Conservation (phyloP, 345 rosid genomes). For the Physaria fendleri region DNA sequence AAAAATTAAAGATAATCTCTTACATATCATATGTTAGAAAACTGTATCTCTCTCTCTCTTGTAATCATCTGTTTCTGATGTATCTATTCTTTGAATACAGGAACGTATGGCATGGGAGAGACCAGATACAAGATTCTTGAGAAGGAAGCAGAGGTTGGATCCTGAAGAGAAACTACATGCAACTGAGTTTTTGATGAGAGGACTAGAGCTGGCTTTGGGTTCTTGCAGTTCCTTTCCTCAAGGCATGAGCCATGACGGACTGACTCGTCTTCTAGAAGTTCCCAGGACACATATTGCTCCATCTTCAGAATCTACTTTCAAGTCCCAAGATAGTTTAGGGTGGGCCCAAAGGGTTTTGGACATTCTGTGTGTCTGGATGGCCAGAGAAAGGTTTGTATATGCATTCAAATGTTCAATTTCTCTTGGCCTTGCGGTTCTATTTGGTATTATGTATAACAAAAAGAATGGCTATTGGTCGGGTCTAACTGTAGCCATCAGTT, state of each 20-base stretch:
- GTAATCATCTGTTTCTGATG: constrained; percentile 6
- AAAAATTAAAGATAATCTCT: not conserved
- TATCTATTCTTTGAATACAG: constrained; percentile 31
- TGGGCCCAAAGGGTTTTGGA: constrained; percentile 22
- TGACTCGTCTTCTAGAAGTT: constrained; percentile 22
- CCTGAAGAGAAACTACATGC: constrained; percentile 33
- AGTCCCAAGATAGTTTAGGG: constrained; percentile 20
- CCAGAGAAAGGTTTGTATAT: constrained; percentile 37
- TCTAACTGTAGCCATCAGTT: constrained; percentile 59
- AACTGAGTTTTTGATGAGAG: constrained; percentile 44
- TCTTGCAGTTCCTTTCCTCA: constrained; percentile 48
- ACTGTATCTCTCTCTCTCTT: not conserved
- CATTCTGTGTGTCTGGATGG: constrained; percentile 17
- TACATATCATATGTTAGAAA: not conserved
- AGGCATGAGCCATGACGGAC: constrained; percentile 32
- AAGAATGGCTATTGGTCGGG: constrained; percentile 75
- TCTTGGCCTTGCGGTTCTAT: constrained; percentile 53
- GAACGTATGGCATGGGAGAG: constrained; percentile 49
- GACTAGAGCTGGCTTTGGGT: constrained; percentile 45
- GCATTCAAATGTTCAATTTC: constrained; percentile 54
- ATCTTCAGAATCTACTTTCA: constrained; percentile 30
- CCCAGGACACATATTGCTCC: constrained; percentile 26
- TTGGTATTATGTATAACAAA: constrained; percentile 48
- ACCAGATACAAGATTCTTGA: constrained; percentile 40
- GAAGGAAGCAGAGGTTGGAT: constrained; percentile 19